Base-by-base conservation (phyloP, 2,329 filamentous ascomycete genomes). In the Amauroascus niger region DNA sequence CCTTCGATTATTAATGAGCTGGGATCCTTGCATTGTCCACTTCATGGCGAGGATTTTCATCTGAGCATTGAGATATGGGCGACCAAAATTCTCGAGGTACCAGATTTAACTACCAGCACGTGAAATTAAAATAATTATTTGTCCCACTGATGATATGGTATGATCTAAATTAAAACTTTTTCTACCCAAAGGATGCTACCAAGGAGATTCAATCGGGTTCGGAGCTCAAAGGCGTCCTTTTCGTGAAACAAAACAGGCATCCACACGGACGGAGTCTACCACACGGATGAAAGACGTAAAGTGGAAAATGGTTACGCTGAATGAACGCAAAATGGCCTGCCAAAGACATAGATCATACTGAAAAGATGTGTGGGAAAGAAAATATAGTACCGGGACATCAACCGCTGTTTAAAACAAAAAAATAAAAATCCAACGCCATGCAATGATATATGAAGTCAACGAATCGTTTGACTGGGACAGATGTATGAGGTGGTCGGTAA, bases 401-500 rank as follows among this genome's bases (percentile, higher is more conserved):
- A 13, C 35, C 11, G 16, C 24, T 20, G 14, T 9, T 43, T 9
- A 41, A 30, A 14, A 18, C 16, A 43, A 28, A 11, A 30, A 32
- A 49, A 33, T 13, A 35, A 20, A 35, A 45, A 39, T n/a, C 40
- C 32, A 52, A 52, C 50, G 41, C 50, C 41, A 39, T 30, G 50
- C 50, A 52, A 52, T 52, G 50, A 44, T 51, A n/a, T 28, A 30
- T 26, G 24, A 14, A 37, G 16, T 35, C 30, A 46, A 46, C 8
- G 18, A 16, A 47, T 22, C 24, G 16, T 14, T n/a, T 35, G 45
- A 47, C 7, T 22, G 6, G 22, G 20, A 16, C 11, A 33, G 9
- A 45, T 24, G 32, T 35, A 24, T 14, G 16, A 45, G 11, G 35
- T n/a, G 35, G 24, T 4, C 18, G 30, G 9, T n/a, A 18, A 7